Evolutionary conservation across 257 asterid genomes (phyloP).

Genomic region (Fraxinus cuspidata): DNA sequence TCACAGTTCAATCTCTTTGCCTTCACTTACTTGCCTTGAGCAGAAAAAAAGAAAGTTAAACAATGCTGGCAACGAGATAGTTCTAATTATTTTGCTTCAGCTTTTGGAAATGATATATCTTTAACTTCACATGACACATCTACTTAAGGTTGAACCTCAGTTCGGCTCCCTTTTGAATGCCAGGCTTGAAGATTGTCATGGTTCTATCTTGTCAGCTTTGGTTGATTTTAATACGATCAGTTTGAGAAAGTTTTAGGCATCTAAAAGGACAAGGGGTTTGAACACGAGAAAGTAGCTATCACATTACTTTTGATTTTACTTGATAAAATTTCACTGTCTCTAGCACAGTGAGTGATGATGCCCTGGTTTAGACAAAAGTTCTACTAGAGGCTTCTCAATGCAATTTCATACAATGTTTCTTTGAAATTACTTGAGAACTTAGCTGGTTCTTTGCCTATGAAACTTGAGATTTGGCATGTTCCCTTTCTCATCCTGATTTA

Average conservation of each 20-base stretch:
- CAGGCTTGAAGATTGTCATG: neutral
- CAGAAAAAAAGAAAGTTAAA: constrained; percentile 2
- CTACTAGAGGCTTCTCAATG: constrained; percentile 11
- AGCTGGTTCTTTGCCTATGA: constrained; percentile 13
- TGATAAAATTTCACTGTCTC: neutral
- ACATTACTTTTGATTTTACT: neutral
- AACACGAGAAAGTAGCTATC: neutral
- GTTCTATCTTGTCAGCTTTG: neutral
- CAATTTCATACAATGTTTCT: neutral
- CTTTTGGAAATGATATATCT: neutral
- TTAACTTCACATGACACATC: neutral
- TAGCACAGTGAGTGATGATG: neutral
- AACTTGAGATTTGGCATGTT: neutral
- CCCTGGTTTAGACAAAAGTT: neutral
- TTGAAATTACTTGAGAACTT: constrained; percentile 3
- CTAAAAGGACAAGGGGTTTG: neutral
- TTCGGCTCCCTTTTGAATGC: neutral
- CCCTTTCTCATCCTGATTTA: neutral
- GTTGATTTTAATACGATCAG: neutral
- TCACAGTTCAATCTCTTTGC: constrained; percentile 6
- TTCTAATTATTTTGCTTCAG: neutral
- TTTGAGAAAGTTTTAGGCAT: neutral
- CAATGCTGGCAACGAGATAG: neutral
- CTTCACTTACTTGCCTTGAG: constrained; percentile 15
- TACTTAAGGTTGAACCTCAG: neutral